phyloP scores from a whole-genome alignment of 2,329 filamentous ascomycete species.

The Domatiomyces catenatus region DNA sequence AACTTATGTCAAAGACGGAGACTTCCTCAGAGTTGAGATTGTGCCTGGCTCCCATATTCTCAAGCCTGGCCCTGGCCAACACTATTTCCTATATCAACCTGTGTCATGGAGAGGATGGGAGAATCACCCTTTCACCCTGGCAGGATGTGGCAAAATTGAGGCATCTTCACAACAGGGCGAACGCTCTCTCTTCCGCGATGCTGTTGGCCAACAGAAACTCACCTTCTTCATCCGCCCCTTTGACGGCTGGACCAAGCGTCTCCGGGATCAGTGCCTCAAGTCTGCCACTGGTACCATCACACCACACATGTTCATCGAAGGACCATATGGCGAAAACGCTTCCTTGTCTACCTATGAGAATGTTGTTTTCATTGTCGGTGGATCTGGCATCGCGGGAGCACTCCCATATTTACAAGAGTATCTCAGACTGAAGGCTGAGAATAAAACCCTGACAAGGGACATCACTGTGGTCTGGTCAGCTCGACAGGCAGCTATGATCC shows the following conservation, averaged over 20 bases:
- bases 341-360: constrained; percentile 35
- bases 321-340: constrained; percentile 33
- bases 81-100: constrained; percentile 37
- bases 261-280: constrained; percentile 24
- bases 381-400: constrained; percentile 27
- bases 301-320: constrained; percentile 33
- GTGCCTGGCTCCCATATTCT: constrained; percentile 22
- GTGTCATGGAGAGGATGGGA: constrained; percentile 32
- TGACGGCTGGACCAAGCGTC: constrained; percentile 35
- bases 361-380: constrained; percentile 32
- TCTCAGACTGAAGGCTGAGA: background rate
- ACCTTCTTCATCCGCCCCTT: constrained; percentile 37
- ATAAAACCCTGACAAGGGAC: constrained; percentile 15
- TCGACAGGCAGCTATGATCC: constrained; percentile 21
- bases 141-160: constrained; percentile 16
- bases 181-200: background rate
- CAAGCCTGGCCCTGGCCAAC: constrained; percentile 30
- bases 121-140: constrained; percentile 37
- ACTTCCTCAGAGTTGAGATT: constrained; percentile 35
- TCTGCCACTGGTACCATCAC: constrained; percentile 17
- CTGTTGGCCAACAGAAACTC: constrained; percentile 21
- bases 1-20: constrained; percentile 29
- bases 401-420: constrained; percentile 30
- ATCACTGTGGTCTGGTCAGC: constrained; percentile 24
- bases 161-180: constrained; percentile 7